A percentile compares a stretch with the other conserved stretches of the same genome.
Evolutionary conservation across 202 grass and related monocot species (phyloP).

Genomic region (Cymbopogon flexuosus): DNA sequence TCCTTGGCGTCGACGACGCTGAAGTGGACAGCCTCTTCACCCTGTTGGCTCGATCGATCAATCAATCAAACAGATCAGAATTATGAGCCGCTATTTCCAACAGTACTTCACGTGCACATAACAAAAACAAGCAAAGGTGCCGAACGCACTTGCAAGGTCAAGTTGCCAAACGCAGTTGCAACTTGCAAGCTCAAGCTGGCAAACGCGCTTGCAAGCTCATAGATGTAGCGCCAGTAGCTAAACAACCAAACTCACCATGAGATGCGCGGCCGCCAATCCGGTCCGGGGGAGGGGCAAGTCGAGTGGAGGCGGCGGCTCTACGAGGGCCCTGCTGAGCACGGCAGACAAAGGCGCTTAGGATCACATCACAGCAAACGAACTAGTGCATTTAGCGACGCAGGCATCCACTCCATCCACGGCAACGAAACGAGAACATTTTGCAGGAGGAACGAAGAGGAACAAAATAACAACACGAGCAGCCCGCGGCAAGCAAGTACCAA

Average conservation of each 20-base stretch:
- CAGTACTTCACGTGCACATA: background rate
- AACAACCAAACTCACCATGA: slow-evolving; percentile 41
- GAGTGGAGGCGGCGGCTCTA: background rate
- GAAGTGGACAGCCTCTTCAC: slow-evolving; percentile 61
- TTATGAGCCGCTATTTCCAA: background rate
- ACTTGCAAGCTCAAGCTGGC: background rate
- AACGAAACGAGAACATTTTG: background rate
- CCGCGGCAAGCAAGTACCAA: background rate
- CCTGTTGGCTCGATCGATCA: slow-evolving; percentile 27
- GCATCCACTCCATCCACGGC: background rate
- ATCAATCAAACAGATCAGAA: slow-evolving; percentile 4
- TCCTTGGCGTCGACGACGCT: slow-evolving; percentile 15
- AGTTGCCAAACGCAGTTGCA: no score
- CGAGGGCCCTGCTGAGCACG: background rate
- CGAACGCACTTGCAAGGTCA: no score
- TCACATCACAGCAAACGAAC: background rate
- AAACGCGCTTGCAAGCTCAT: background rate
- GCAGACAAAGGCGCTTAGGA: background rate
- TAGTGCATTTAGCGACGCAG: background rate
- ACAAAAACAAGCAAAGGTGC: background rate
- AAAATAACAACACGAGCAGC: background rate
- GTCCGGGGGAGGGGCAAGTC: background rate
- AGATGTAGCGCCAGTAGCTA: background rate
- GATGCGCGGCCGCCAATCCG: slow-evolving; percentile 8
- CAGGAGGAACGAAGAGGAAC: background rate